Conservation (phyloP, 768 basidiomycete genomes). For the Auriculariales sp. region DNA sequence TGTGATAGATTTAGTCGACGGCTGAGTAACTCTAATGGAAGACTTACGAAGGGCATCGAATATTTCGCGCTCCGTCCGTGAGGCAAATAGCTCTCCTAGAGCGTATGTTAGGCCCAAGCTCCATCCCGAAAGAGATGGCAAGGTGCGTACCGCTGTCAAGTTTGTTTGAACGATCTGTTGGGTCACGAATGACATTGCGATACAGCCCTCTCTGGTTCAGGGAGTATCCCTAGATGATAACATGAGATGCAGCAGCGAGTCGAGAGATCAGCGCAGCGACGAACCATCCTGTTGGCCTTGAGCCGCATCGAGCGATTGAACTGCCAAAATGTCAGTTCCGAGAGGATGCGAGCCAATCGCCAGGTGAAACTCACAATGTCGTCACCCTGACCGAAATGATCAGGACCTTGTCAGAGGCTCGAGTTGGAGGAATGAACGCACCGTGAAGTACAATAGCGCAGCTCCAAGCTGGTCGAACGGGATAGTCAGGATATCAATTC, state of each 20-base stretch:
- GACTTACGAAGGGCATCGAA: conserved; percentile 49
- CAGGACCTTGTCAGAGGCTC: not conserved
- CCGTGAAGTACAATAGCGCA: conserved; percentile 85
- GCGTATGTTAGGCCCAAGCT: not conserved
- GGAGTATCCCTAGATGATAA: too few species aligned
- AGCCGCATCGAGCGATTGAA: conserved; percentile 82
- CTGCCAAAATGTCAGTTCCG: conserved; percentile 21
- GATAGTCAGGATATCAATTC: conserved; percentile 77
- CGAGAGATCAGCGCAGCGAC: too few species aligned
- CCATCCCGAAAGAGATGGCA: not conserved
- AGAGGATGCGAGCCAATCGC: not conserved
- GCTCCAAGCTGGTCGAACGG: conserved; percentile 71
- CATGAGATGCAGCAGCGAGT: too few species aligned
- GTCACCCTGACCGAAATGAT: conserved; percentile 44
- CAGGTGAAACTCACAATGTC: conserved; percentile 51
- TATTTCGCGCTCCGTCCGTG: conserved; percentile 77
- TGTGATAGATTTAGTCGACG: conserved; percentile 9
- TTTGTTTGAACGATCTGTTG: conserved; percentile 44
- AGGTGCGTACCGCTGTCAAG: conserved; percentile 36
- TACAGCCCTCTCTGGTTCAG: conserved; percentile 81
- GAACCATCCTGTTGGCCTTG: conserved; percentile 64
- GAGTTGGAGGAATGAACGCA: conserved; percentile 17
- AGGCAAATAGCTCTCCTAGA: conserved; percentile 55
- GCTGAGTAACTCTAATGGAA: not conserved
- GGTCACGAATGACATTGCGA: conserved; percentile 56